Evolutionary conservation across 257 asterid species (phyloP).

Genomic region (Fraxinus pennsylvanica): DNA sequence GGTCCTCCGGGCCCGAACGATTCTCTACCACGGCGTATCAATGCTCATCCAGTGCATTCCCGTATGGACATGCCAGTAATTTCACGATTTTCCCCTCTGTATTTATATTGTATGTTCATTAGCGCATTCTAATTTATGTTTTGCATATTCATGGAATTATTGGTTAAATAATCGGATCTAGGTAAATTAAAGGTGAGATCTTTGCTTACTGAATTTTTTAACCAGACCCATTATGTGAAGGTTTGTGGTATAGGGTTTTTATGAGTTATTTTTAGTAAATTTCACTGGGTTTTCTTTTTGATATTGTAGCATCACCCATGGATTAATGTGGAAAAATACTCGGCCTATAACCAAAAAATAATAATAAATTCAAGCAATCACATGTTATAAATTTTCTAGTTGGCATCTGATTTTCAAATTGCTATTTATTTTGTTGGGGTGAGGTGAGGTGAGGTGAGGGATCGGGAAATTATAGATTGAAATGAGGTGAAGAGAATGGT

Average conservation of each 20-base stretch:
- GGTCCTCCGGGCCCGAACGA: slow-evolving; percentile 55
- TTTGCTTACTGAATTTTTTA: neutral
- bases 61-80: slow-evolving; percentile 86
- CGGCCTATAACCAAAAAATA: too few species aligned
- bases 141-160: neutral
- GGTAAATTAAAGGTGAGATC: neutral
- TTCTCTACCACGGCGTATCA: slow-evolving; percentile 73
- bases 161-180: neutral
- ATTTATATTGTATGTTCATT: neutral
- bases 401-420: too few species aligned
- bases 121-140: neutral
- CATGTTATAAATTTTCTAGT: too few species aligned
- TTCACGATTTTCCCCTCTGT: slow-evolving; percentile 11
- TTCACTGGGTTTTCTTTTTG: too few species aligned
- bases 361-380: too few species aligned
- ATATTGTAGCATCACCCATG: too few species aligned
- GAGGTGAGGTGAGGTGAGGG: neutral
- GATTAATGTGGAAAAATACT: too few species aligned
- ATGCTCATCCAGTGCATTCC: slow-evolving; percentile 63
- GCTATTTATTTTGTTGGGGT: neutral
- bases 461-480: too few species aligned
- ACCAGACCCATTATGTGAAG: neutral
- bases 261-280: too few species aligned
- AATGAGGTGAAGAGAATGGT: neutral
- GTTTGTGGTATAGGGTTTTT: neutral